Base-by-base conservation (phyloP, 495 filamentous ascomycete species). In the Talaromyces wortmannii region DNA sequence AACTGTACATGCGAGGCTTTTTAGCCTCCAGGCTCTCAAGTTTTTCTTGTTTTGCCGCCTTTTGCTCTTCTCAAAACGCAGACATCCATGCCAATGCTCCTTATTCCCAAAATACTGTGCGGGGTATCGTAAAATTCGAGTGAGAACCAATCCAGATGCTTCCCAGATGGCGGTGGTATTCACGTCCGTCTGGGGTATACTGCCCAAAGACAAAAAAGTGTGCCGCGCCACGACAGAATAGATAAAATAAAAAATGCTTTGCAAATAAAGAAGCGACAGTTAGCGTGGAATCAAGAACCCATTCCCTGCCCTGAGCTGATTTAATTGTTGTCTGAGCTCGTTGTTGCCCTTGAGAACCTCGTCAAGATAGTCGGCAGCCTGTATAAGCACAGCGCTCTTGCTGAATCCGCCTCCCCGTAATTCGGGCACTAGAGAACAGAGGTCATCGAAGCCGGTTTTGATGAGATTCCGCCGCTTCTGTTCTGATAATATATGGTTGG, bases 401-500 rank as follows among this genome's bases (percentile, higher is more conserved):
- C 87, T 92, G 45, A 88, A 85, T 0, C 86, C 85, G 16, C 86
- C 83, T 32, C 78, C 79, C 47, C 74, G 78, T 5, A 95, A 70
- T 12, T 80, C 82, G 0, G 91, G 90, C 1, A 95, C 87, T 43
- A 95, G 71, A 5, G 78, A 73, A 48, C 78, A 75, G 4, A 95
- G 71, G 45, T 90, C 83, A 12, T 88, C 83, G 54, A 90, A 96
- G 0, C 87, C 88, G 57, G 87, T 76, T 61, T 87, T 81, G 61
- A 95, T 95, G 17, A 87, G 70, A 31, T 86, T 85, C 50, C 91
- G 79, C 45, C 91, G 82, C 65, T 91, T 92, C 68, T 94, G 87
- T 67, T 97, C 91, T 36, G 90, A 95, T 50, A 82, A 77, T 60
- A 95, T 95, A 66, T 96, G 91, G 57, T 96, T 95, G 57, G 83